Conservation (phyloP, 805 yeast genomes). For the Candida easanensis region DNA sequence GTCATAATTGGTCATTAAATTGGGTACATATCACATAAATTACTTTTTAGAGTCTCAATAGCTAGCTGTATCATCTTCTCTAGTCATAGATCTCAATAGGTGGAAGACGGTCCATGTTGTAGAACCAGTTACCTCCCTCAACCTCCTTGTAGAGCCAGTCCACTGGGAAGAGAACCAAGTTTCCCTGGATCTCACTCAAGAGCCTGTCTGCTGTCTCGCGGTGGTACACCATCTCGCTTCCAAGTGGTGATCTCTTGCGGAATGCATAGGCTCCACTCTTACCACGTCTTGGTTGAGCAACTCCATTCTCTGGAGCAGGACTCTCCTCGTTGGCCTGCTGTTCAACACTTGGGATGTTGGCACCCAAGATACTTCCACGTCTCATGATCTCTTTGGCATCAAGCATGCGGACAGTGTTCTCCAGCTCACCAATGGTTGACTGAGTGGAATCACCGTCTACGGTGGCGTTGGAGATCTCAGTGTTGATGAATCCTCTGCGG, state of each 20-base stretch:
- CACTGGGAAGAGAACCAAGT: constrained; percentile 86
- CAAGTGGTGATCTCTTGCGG: constrained; percentile 27
- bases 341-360: constrained; percentile 1
- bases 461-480: constrained; percentile 6
- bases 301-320: constrained; percentile 1
- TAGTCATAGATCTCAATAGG: constrained; percentile 92
- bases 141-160: constrained; percentile 88
- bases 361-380: constrained; percentile 13
- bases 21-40: not conserved
- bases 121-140: constrained; percentile 93
- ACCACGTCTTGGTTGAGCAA: constrained; percentile 26
- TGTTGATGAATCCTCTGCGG: constrained; percentile 6
- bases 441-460: not conserved
- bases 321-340: not conserved
- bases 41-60: not conserved
- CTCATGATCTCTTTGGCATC: constrained; percentile 10
- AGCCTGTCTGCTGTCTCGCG: constrained; percentile 74
- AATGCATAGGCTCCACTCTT: constrained; percentile 38
- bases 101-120: constrained; percentile 88
- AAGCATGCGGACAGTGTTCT: constrained; percentile 14
- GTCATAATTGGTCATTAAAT: too few species aligned
- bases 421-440: not conserved
- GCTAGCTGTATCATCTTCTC: not conserved
- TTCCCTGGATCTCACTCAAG: constrained; percentile 73
- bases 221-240: constrained; percentile 56